phyloP scores from a whole-genome alignment of 2,329 filamentous ascomycete species.

The Ceratocystis eucalypticola region DNA sequence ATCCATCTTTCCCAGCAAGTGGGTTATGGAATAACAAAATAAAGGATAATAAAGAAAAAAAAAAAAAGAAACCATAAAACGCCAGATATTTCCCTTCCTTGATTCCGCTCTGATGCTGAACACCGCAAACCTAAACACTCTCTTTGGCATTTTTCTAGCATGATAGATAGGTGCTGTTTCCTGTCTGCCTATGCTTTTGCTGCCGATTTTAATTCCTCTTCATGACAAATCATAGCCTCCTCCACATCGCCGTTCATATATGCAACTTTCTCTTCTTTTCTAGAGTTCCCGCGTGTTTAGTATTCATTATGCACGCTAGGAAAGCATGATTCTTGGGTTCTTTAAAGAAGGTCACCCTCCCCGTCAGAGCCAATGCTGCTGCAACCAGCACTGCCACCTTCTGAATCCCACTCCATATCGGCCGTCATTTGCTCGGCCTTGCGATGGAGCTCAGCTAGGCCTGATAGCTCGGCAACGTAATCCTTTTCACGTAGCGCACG shows the following conservation, averaged over 20 bases:
- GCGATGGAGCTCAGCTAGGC: conserved; percentile 57
- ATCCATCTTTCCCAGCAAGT: background rate
- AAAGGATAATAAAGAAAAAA: background rate
- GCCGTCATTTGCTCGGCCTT: conserved; percentile 38
- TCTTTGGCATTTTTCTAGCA: background rate
- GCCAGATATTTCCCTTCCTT: background rate
- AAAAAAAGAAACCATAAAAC: background rate
- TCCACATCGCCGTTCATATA: background rate
- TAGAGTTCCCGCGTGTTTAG: background rate
- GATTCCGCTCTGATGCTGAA: background rate
- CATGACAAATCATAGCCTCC: background rate
- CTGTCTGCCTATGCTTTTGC: background rate
- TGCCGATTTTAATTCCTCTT: background rate
- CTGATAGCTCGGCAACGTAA: conserved; percentile 65
- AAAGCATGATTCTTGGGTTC: too few relatives aligned
- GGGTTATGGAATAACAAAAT: background rate
- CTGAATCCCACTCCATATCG: conserved; percentile 48
- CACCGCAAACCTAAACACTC: background rate
- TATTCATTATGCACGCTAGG: background rate
- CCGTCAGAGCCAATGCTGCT: conserved; percentile 32
- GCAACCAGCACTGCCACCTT: conserved; percentile 22
- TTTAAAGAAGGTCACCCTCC: conserved; percentile 39
- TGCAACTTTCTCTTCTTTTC: background rate
- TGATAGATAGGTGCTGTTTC: background rate
- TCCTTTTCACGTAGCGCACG: conserved; percentile 60